Evolutionary conservation across 148 eudicot genomes (phyloP).

Genomic region (Vaccinium macrocarpon): DNA sequence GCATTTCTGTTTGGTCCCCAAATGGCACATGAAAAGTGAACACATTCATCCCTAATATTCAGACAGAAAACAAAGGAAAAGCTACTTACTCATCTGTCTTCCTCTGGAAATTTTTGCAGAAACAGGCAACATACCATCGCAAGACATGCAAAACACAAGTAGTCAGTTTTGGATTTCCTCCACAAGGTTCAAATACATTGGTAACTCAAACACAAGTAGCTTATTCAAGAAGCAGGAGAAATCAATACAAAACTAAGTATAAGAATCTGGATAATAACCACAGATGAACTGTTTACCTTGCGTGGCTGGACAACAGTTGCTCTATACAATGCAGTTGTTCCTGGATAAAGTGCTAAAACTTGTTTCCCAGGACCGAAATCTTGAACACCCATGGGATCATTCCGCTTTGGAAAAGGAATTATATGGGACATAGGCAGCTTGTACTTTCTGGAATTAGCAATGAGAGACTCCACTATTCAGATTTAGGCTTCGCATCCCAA

Average conservation of each 20-base stretch:
- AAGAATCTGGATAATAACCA: not conserved
- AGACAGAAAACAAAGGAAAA: slow-evolving; percentile 2
- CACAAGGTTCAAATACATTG: not conserved
- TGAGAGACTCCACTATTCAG: slow-evolving; percentile 2
- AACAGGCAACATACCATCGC: slow-evolving; percentile 12
- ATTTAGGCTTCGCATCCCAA: not conserved
- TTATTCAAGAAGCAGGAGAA: not conserved
- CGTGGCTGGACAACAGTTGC: slow-evolving; percentile 89
- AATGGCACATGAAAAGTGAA: not conserved
- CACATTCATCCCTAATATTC: not conserved
- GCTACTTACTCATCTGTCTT: slow-evolving; percentile 91
- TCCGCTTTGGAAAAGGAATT: slow-evolving; percentile 84
- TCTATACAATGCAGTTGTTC: slow-evolving; percentile 92
- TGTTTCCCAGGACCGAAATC: slow-evolving; percentile 79
- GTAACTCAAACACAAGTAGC: not conserved
- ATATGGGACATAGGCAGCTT: slow-evolving; percentile 82
- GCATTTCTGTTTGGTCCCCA: not conserved
- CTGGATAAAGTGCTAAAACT: slow-evolving; percentile 94
- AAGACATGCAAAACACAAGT: slow-evolving; percentile 26
- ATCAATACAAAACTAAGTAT: not conserved
- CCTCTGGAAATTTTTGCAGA: slow-evolving; percentile 52
- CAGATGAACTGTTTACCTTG: slow-evolving; percentile 48
- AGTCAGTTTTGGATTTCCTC: slow-evolving; percentile 21
- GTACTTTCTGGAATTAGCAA: slow-evolving; percentile 56
- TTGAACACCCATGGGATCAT: slow-evolving; percentile 59